Conservation (phyloP, 2,329 filamentous ascomycete genomes). For the Fusarium coicis region DNA sequence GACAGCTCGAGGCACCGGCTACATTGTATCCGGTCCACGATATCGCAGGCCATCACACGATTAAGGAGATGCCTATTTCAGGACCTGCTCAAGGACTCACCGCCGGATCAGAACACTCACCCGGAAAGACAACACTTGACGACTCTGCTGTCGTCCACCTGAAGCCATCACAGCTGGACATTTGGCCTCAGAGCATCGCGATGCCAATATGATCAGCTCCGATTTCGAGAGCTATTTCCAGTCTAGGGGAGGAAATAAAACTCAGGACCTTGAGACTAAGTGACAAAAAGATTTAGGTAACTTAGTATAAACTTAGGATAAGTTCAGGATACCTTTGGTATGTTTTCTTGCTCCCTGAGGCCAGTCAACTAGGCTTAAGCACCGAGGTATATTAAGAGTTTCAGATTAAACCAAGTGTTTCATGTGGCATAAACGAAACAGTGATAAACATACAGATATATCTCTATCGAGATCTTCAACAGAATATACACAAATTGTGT, state of each 20-base stretch:
- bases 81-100: constrained; percentile 21
- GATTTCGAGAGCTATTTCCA: not conserved
- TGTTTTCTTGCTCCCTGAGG: too few relatives aligned
- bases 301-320: too few relatives aligned
- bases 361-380: not conserved
- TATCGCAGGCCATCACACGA: not conserved
- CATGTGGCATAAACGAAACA: constrained; percentile 5
- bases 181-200: not conserved
- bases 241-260: too few relatives aligned
- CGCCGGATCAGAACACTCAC: not conserved
- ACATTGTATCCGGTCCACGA: not conserved
- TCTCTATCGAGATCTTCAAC: not conserved
- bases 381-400: not conserved
- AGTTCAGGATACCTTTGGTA: too few relatives aligned
- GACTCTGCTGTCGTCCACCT: too few relatives aligned
- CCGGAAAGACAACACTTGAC: not conserved
- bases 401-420: constrained; percentile 4
- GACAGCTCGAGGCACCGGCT: not conserved
- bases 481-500: not conserved
- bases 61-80: not conserved
- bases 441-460: not conserved
- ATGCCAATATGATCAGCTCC: not conserved
- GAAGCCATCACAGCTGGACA: not conserved
- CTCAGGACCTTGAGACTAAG: too few relatives aligned
- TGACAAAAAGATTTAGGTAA: too few relatives aligned